These are phyloP conservation scores for Aureobasidium uvarum DNA, from an alignment of 2,329 filamentous ascomycete species.

Conservation along the genomic window DNA sequence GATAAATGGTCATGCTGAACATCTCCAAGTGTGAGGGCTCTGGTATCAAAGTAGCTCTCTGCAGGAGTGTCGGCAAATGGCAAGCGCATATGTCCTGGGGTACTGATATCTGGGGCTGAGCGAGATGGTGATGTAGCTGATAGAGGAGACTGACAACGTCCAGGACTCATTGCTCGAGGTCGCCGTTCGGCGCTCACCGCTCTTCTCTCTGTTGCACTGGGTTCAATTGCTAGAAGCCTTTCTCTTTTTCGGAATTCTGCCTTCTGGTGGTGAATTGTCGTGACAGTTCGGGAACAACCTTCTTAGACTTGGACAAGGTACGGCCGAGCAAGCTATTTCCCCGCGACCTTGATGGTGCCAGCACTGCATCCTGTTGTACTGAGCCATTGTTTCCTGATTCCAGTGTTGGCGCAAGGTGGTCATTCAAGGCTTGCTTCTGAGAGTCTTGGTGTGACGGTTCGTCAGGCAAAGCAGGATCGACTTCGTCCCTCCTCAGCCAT, in stretches of 20 bases:
- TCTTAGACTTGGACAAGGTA: slow-evolving; percentile 41
- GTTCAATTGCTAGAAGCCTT: slow-evolving; percentile 65
- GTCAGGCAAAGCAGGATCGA: slow-evolving; percentile 31
- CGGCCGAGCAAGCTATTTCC: slow-evolving; percentile 21
- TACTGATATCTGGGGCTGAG: slow-evolving; percentile 42
- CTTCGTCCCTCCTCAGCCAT: slow-evolving; percentile 44
- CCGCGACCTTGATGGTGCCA: slow-evolving; percentile 10
- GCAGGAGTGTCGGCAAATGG: neutral
- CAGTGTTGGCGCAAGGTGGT: slow-evolving; percentile 2
- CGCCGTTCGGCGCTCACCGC: slow-evolving; percentile 63
- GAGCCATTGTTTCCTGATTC: slow-evolving; percentile 29
- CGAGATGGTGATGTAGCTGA: slow-evolving; percentile 40
- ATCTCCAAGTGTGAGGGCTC: neutral
- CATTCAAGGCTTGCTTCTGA: slow-evolving; percentile 13
- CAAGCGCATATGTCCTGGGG: slow-evolving; percentile 13
- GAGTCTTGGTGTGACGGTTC: slow-evolving; percentile 1
- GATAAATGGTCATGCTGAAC: neutral
- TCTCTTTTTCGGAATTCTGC: slow-evolving; percentile 76
- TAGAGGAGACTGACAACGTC: slow-evolving; percentile 46
- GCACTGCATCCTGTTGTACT: slow-evolving; percentile 36
- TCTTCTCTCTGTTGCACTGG: slow-evolving; percentile 65
- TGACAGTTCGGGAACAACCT: slow-evolving; percentile 75
- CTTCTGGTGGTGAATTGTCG: slow-evolving; percentile 76
- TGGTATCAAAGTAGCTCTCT: slow-evolving; percentile 4
- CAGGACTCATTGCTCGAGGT: slow-evolving; percentile 41